A percentile compares a stretch with the other conserved stretches of the same genome.
These are phyloP conservation scores for Talaromyces atroroseus DNA, from an alignment of 2,329 filamentous ascomycete genomes.

Conservation along the genomic window DNA sequence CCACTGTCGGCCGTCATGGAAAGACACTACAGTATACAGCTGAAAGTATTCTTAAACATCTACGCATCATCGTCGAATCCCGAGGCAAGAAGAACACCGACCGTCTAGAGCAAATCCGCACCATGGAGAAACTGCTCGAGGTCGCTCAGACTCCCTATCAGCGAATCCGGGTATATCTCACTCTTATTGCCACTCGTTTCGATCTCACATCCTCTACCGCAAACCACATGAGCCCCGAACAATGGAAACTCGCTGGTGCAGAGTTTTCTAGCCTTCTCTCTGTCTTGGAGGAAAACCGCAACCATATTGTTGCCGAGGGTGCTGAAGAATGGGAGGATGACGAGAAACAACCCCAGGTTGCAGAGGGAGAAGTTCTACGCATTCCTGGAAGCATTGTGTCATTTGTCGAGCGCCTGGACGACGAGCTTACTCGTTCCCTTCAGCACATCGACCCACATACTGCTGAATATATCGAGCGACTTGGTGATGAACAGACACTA, in stretches of 20 bases:
- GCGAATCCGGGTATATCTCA: slow-evolving; percentile 83
- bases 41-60: slow-evolving; percentile 96
- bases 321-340: slow-evolving; percentile 99
- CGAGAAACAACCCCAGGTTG: slow-evolving; percentile 77
- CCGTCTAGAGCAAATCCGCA: slow-evolving; percentile 85
- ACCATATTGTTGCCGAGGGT: slow-evolving; percentile 81
- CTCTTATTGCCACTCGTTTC: slow-evolving; percentile 88
- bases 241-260: slow-evolving; percentile 92
- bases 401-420: slow-evolving; percentile 88
- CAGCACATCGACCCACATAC: slow-evolving; percentile 98
- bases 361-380: slow-evolving; percentile 71
- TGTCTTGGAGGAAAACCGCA: slow-evolving; percentile 70
- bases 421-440: slow-evolving; percentile 94
- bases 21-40: slow-evolving; percentile 87
- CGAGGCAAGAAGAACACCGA: slow-evolving; percentile 99
- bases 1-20: slow-evolving; percentile 81
- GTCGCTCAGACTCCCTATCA: slow-evolving; percentile 90
- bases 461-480: slow-evolving; percentile 93
- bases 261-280: slow-evolving; percentile 74
- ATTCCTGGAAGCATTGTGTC: slow-evolving; percentile 94
- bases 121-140: slow-evolving; percentile 93
- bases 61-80: slow-evolving; percentile 87
- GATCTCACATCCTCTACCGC: slow-evolving; percentile 71
- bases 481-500: slow-evolving; percentile 82
- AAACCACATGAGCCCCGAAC: slow-evolving; percentile 85